Evolutionary conservation across 1,139 yeast genomes (phyloP).

Genomic region (Kluyveromyces sp.): DNA sequence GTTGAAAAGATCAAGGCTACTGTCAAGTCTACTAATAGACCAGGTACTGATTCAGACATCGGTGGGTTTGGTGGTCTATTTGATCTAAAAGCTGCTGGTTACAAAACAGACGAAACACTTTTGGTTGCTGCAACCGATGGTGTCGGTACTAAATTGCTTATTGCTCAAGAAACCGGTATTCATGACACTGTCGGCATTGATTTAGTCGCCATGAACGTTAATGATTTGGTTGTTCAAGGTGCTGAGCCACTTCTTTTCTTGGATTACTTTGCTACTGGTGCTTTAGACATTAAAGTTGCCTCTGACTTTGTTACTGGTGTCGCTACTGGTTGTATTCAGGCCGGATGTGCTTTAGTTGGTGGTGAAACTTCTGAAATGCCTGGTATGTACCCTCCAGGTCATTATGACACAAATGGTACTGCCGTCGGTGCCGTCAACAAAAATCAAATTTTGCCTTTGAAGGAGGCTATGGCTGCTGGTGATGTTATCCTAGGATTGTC

Average conservation of each 20-base stretch:
- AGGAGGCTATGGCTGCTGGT: constrained; percentile 62
- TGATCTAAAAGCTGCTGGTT: constrained; percentile 85
- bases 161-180: constrained; percentile 83
- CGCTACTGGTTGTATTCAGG: constrained; percentile 89
- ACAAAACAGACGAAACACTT: constrained; percentile 60
- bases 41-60: constrained; percentile 96
- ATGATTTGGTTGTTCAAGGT: constrained; percentile 96
- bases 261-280: constrained; percentile 95
- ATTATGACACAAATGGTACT: constrained; percentile 97
- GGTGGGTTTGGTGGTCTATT: constrained; percentile 99
- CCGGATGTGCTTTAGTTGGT: constrained; percentile 97
- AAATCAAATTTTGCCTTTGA: constrained; percentile 63
- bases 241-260: constrained; percentile 95
- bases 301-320: constrained; percentile 91
- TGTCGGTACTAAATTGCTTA: constrained; percentile 93
- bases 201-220: constrained; percentile 97
- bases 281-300: constrained; percentile 76
- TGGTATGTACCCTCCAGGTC: constrained; percentile 92
- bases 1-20: constrained; percentile 86
- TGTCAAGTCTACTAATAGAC: constrained; percentile 90
- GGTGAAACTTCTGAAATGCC: constrained; percentile 99
- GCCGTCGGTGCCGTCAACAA: constrained; percentile 98
- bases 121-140: constrained; percentile 98
- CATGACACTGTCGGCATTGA: constrained; percentile 98
- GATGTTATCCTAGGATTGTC: constrained; percentile 79